Conservation (phyloP, 345 rosid species). For the Rubroshorea leprosula region DNA sequence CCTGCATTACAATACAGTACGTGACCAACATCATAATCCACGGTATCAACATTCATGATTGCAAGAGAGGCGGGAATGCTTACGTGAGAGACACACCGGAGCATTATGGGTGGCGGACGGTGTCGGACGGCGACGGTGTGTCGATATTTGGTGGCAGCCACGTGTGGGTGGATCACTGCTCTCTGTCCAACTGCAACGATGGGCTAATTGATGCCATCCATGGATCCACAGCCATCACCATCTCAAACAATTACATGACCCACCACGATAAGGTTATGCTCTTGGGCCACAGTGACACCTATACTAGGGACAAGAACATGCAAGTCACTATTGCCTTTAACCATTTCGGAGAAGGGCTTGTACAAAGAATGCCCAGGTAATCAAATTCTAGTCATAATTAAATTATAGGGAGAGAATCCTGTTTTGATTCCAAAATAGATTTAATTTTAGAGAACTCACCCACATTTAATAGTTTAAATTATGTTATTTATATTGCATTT, state of each 20-base stretch:
- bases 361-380: slow-evolving; percentile 71
- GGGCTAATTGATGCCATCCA: slow-evolving; percentile 57
- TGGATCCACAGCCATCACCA: slow-evolving; percentile 55
- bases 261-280: slow-evolving; percentile 64
- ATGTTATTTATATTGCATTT: not conserved
- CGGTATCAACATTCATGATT: slow-evolving; percentile 49
- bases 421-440: too few relatives aligned
- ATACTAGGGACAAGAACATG: slow-evolving; percentile 50
- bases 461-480: not conserved
- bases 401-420: too few relatives aligned
- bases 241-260: slow-evolving; percentile 51
- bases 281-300: slow-evolving; percentile 58
- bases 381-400: not conserved
- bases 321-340: slow-evolving; percentile 66
- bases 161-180: slow-evolving; percentile 64
- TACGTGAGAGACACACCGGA: slow-evolving; percentile 54
- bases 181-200: slow-evolving; percentile 49
- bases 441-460: too few relatives aligned
- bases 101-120: slow-evolving; percentile 60
- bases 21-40: slow-evolving; percentile 56
- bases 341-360: slow-evolving; percentile 68
- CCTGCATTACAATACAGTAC: slow-evolving; percentile 60
- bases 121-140: slow-evolving; percentile 55
- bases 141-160: slow-evolving; percentile 61
- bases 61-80: slow-evolving; percentile 52